phyloP scores from a whole-genome alignment of 768 basidiomycete species.

The Gloeophyllum trabeum region DNA sequence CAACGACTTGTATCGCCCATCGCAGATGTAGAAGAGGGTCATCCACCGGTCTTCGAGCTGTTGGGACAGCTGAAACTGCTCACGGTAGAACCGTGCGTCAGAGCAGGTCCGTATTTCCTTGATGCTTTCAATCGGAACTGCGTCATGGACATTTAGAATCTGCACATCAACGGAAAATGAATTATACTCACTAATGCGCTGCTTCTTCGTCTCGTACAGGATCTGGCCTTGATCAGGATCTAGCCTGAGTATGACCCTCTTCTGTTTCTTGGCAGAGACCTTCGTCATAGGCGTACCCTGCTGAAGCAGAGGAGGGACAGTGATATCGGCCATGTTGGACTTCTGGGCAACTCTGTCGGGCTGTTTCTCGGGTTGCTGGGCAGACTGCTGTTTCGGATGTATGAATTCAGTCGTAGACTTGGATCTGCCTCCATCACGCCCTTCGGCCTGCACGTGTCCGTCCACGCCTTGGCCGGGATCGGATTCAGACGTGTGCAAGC shows the following conservation, averaged over 20 bases:
- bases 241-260: constrained; percentile 56
- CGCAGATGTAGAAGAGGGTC: constrained; percentile 72
- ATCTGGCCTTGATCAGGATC: constrained; percentile 78
- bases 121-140: constrained; percentile 83
- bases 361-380: too few relatives aligned
- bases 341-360: too few relatives aligned
- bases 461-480: too few relatives aligned
- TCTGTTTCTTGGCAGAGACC: constrained; percentile 68
- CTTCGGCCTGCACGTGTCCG: too few relatives aligned
- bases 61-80: constrained; percentile 52
- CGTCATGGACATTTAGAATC: too few relatives aligned
- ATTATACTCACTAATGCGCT: constrained; percentile 43
- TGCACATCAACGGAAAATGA: constrained; percentile 62
- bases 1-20: constrained; percentile 73
- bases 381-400: too few relatives aligned
- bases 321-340: constrained; percentile 22
- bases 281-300: constrained; percentile 72
- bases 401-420: too few relatives aligned
- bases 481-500: not conserved
- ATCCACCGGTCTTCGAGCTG: constrained; percentile 69
- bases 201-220: constrained; percentile 64
- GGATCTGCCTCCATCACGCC: too few relatives aligned
- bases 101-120: constrained; percentile 74
- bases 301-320: constrained; percentile 47
- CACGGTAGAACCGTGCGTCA: constrained; percentile 61